These are phyloP conservation scores for Vigna nakashimae DNA, from an alignment of 306 rosid genomes.

Conservation along the genomic window DNA sequence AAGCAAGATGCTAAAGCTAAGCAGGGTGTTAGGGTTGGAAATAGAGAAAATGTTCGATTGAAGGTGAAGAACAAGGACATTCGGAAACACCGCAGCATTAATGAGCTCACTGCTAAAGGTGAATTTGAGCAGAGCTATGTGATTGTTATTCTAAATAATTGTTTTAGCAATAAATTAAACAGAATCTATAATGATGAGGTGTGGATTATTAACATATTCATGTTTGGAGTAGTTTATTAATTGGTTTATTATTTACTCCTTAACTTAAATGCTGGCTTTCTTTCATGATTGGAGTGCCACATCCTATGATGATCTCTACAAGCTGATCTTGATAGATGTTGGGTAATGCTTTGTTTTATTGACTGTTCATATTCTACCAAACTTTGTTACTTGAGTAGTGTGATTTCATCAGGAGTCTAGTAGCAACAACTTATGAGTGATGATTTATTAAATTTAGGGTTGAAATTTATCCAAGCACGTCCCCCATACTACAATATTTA, in stretches of 20 bases:
- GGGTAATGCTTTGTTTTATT: conserved; percentile 13
- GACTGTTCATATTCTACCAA: background rate
- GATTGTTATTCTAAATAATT: conserved; percentile 7
- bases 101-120: conserved; percentile 69
- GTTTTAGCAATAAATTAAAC: conserved; percentile 2
- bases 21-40: conserved; percentile 42
- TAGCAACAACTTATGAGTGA: conserved; percentile 6
- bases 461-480: no score
- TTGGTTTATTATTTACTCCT: conserved; percentile 23
- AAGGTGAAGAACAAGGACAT: conserved; percentile 58
- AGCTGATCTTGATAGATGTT: conserved; percentile 9
- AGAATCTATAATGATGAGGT: background rate
- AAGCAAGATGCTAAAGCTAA: conserved; percentile 38
- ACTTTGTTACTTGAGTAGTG: background rate
- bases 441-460: background rate
- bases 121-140: conserved; percentile 21
- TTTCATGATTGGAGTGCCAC: conserved; percentile 1
- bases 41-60: conserved; percentile 36
- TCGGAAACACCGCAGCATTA: conserved; percentile 65
- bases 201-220: background rate
- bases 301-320: background rate
- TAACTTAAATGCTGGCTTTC: background rate
- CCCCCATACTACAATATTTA: background rate
- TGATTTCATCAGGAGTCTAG: conserved; percentile 6
- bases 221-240: conserved; percentile 8